Evolutionary conservation across 2,329 filamentous ascomycete genomes (phyloP).

Genomic region (Sporothrix pallida): DNA sequence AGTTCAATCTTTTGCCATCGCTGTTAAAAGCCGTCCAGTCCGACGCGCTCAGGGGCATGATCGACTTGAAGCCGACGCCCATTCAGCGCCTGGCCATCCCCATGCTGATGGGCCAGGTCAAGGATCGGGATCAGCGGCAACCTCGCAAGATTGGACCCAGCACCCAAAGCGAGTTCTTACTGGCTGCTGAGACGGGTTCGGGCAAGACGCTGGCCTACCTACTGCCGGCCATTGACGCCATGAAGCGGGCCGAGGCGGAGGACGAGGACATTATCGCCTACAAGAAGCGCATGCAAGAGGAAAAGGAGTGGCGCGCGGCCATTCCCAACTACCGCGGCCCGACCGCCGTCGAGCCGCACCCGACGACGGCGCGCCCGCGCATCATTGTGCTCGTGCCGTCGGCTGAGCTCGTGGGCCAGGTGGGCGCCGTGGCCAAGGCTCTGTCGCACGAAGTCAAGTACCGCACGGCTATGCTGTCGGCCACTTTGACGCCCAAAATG

Average conservation of each 20-base stretch:
- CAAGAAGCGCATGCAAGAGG: slow-evolving; percentile 59
- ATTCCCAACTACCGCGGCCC: slow-evolving; percentile 50
- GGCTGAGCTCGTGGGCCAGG: slow-evolving; percentile 87
- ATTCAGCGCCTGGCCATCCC: slow-evolving; percentile 91
- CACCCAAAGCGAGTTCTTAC: slow-evolving; percentile 65
- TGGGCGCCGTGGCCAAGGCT: slow-evolving; percentile 78
- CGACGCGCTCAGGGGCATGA: slow-evolving; percentile 76
- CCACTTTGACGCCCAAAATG: slow-evolving; percentile 73
- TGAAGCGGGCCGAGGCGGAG: slow-evolving; percentile 75
- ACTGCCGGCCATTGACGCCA: slow-evolving; percentile 79
- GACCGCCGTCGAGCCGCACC: slow-evolving; percentile 67
- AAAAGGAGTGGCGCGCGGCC: slow-evolving; percentile 62
- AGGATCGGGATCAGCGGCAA: slow-evolving; percentile 37
- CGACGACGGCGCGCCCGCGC: slow-evolving; percentile 77
- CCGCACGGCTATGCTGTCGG: slow-evolving; percentile 81
- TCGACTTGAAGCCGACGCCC: slow-evolving; percentile 80
- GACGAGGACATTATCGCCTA: slow-evolving; percentile 66
- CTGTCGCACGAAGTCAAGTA: slow-evolving; percentile 88
- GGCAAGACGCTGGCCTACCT: slow-evolving; percentile 96
- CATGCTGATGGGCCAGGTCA: slow-evolving; percentile 67
- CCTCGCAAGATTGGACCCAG: slow-evolving; percentile 18
- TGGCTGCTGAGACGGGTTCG: slow-evolving; percentile 95
- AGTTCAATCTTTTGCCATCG: slow-evolving; percentile 75
- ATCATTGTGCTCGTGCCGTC: slow-evolving; percentile 90
- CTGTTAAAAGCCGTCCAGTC: slow-evolving; percentile 73